phyloP scores from a whole-genome alignment of 2,329 filamentous ascomycete genomes.

The Rhexocercosporidium sp. region DNA sequence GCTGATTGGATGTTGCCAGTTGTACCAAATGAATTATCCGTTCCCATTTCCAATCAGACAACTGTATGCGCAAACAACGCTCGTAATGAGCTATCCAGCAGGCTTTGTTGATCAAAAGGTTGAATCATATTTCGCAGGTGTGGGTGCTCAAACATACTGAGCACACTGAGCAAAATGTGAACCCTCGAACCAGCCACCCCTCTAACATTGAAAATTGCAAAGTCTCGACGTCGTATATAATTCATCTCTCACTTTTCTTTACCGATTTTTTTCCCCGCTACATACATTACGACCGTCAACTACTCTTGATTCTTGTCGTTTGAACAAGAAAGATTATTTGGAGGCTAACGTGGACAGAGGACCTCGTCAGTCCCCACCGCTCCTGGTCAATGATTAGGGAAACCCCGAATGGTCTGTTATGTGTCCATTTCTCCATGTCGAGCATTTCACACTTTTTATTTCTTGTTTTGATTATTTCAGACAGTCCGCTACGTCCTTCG shows the following conservation, averaged over 20 bases:
- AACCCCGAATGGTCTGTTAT: not conserved
- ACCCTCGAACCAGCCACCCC: not conserved
- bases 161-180: not conserved
- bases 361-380: not conserved
- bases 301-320: too few species aligned
- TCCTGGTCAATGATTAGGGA: not conserved
- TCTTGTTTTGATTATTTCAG: not conserved
- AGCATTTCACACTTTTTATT: not conserved
- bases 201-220: not conserved
- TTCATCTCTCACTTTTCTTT: not conserved
- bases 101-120: too few species aligned
- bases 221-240: not conserved
- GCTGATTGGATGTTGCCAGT: too few species aligned
- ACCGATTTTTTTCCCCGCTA: not conserved
- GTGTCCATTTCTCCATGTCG: not conserved
- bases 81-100: not conserved
- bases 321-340: not conserved
- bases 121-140: not conserved
- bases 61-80: not conserved
- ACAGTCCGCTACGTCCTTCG: not conserved
- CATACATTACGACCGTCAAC: not conserved
- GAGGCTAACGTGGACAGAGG: too few species aligned
- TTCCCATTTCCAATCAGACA: not conserved
- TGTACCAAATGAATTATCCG: not conserved
- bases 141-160: not conserved